Base-by-base conservation (phyloP, 1,139 yeast genomes). In the Suhomyces bolitotheri region DNA sequence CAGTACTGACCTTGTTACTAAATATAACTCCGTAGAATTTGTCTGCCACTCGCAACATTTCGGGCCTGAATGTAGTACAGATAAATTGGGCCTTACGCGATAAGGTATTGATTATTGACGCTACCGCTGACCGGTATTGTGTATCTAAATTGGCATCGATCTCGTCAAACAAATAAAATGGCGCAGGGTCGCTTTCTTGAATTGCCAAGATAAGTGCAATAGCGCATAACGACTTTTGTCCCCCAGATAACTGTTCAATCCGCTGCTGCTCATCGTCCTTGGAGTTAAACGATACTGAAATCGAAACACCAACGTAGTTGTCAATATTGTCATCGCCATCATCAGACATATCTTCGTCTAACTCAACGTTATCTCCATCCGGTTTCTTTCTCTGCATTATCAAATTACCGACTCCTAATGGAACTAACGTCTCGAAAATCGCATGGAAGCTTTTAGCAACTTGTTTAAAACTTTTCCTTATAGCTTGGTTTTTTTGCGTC, bases 101-200 rank as follows among this genome's bases (percentile, higher is more conserved):
- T 36, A 90, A 64, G 27, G 76, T 73, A 40, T 78, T 71, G 42
- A 92, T 82, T 71, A 87, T 68, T 23, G 73, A 64, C 0, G 98
- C 96, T 12, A 92, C 96, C 0, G 96, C 81, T 0, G 87, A 78
- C 50, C 98, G 76, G 56, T 90, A 90, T 54, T 88, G 96, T 2
- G 95, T 80, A 62, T 92, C 99, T 43, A 92, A 71, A 48, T 92
- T 92, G 7, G 97, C 97, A 64, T 92, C 98, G 41, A 92, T 84
- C 66, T 92, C 98, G 60, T 92, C 98, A 60, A 92, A 89, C 36
- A 92, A 64, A 56, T 92, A 92, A 58, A 92, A 92, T 32, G 98
- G 97, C 2, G 97, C 97, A 7, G 97, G 97, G 50, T 92, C 97
- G 48, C 95, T 87, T 55, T 76, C 80, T 63, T 92, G 98, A 44